Evolutionary conservation across 306 rosid species (phyloP).

Genomic region (Gleditsia sinensis): DNA sequence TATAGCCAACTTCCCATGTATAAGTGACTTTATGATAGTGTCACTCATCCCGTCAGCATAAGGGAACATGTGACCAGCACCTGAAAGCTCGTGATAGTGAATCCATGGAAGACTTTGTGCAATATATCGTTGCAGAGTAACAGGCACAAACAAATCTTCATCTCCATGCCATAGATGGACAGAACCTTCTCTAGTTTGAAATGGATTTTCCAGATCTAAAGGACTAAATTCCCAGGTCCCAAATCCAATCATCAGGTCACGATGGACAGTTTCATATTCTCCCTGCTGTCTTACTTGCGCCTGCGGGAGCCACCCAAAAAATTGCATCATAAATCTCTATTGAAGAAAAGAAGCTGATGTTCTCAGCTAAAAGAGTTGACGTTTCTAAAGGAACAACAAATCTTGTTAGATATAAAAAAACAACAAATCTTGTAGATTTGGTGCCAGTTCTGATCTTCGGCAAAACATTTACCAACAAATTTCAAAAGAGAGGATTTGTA

Average conservation of each 20-base stretch:
- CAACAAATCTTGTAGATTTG: slow-evolving; percentile 8
- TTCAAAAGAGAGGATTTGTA: slow-evolving; percentile 1
- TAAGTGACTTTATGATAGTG: slow-evolving; percentile 46
- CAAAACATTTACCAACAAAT: slow-evolving; percentile 14
- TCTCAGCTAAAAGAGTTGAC: too few species aligned
- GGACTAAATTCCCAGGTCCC: slow-evolving; percentile 84
- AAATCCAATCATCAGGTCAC: slow-evolving; percentile 56
- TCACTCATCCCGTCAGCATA: slow-evolving; percentile 48
- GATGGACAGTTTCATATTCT: slow-evolving; percentile 48
- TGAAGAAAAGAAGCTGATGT: neutral
- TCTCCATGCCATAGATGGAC: slow-evolving; percentile 83
- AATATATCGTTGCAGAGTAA: slow-evolving; percentile 53
- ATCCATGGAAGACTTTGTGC: slow-evolving; percentile 68
- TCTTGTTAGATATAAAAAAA: neutral
- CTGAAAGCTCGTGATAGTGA: slow-evolving; percentile 63
- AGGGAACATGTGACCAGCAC: slow-evolving; percentile 68
- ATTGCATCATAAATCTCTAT: neutral
- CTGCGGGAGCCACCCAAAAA: slow-evolving; percentile 44
- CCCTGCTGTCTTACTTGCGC: slow-evolving; percentile 61
- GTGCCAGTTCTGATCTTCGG: slow-evolving; percentile 17
- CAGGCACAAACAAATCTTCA: slow-evolving; percentile 63
- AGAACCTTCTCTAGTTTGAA: slow-evolving; percentile 52
- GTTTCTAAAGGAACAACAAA: neutral
- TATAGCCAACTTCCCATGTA: slow-evolving; percentile 32
- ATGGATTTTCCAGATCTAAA: slow-evolving; percentile 65